Evolutionary conservation across 2,329 filamentous ascomycete genomes (phyloP), one percentile per base, ranked within the genome.

Genomic region (Calonectria pseudoreteaudii): DNA sequence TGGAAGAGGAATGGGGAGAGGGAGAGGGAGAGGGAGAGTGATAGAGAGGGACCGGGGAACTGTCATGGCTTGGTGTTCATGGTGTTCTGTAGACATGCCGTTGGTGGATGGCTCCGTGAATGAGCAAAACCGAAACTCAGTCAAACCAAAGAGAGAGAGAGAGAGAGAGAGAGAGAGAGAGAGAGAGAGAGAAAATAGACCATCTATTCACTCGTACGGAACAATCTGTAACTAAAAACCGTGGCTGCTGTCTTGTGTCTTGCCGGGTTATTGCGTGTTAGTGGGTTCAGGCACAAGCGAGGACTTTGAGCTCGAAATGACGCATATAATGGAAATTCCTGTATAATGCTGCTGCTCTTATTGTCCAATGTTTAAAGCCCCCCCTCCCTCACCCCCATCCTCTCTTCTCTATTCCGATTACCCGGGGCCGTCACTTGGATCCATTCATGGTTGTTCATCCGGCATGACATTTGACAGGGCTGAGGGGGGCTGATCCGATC

Each of bases 1-100:
- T 56, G 52, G 77, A 73, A 16, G 67, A 16, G 28, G 62, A 44
- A 13, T 73, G 67, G 20, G 75, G 77, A 34, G 31, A 11, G 31
- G 10, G 31, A 1, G 31, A 34, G 31, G 10, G 31, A 10, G 4
- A 5, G 41, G 31, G 30, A 36, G 65, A 11, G 69, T 41, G n/a
- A n/a, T n/a, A n/a, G 23, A 64, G 34, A 13, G 52, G 31, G 7
- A 47, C n/a, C 10, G 47, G 58, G 44, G 58, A 10, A 13, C 28
- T 31, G 18, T 60, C 26, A 18, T 34, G 36, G 47, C 26, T 31
- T 34, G 14, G 23, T 16, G 13, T 8, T 44, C 23, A 31, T 41
- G 66, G 28, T 36, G 36, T 47, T 44, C 7, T 16, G 23, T 41
- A 23, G 8, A 58, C 53, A 20, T 60, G 34, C 14, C 6, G 31